Conservation (phyloP, 202 grass and related monocot genomes). For the Schoenoplectus tabernaemontani region DNA sequence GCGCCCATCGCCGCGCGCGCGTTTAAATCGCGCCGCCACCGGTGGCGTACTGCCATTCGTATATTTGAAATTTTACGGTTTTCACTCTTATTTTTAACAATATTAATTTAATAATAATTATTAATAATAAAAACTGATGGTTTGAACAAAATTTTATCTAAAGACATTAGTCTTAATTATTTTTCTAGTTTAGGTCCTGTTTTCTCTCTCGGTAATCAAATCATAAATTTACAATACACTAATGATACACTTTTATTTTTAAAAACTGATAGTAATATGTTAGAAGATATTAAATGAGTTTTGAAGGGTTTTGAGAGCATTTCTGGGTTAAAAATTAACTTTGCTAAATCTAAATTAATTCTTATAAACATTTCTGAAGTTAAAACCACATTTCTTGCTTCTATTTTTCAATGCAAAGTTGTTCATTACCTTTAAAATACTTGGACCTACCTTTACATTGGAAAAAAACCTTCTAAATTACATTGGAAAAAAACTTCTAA, state of each 20-base stretch:
- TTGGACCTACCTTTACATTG: not conserved
- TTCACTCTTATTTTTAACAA: no score
- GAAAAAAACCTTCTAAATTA: not conserved
- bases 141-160: not conserved
- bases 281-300: not conserved
- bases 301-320: not conserved
- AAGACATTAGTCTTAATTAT: not conserved
- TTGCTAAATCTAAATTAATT: no score
- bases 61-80: no score
- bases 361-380: not conserved
- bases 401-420: not conserved
- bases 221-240: not conserved
- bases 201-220: not conserved
- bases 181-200: not conserved
- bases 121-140: no score
- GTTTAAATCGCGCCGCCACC: no score
- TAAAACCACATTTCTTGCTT: not conserved
- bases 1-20: no score
- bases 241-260: not conserved
- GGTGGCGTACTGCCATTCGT: no score
- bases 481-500: not conserved
- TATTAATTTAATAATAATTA: no score
- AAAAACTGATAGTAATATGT: not conserved
- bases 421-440: not conserved
- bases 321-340: not conserved